Evolutionary conservation across 139 green algal genomes (phyloP), one percentile per base, ranked within the genome.

Genomic region (Picochlorum sp.): DNA sequence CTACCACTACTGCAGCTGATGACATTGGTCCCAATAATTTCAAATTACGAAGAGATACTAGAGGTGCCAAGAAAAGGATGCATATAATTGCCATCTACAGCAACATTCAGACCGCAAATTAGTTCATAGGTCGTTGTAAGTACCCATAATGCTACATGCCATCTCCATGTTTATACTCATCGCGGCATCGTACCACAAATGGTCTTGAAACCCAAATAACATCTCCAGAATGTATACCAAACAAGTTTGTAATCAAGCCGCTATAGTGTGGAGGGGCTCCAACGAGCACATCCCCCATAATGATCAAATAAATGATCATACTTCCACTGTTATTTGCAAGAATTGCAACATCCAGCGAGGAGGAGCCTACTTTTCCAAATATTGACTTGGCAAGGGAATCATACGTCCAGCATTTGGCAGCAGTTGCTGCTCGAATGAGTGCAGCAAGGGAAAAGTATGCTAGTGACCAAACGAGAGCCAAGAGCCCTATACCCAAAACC

Each of bases 241-340:
- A 22, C 39, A 73, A 51, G 24, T 69, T 73, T 22, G 59, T 73
- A 33, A 73, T 54, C 3, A 73, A 50, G 4, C 66, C 66, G 32
- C 51, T 64, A 37, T 61, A 73, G 39, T 64, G 24, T 16, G 65
- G 66, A 13, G 66, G 24, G 22, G 65, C 66, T 24, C 66, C 66
- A 12, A 41, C 39, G 37, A 73, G 39, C 37, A 73, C 52, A 25
- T 73, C 66, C 8, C 33, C 66, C 10, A 73, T 73, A 31, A 73
- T 73, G 31, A 73, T 68, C 5, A 73, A 47, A 36, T 73, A 73
- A 8, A 73, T 56, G 26, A 72, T 68, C 65, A 73, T 73, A 16
- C 53, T 56, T 4, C 65, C 65, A 7, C 56, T 57, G 14, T 73
- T 73, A 40, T 73, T 73, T 12, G 63, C 22, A 39, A 73, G 51